Conservation (phyloP, 169 alveolate genomes). For the Cryptosporidium baileyi region DNA sequence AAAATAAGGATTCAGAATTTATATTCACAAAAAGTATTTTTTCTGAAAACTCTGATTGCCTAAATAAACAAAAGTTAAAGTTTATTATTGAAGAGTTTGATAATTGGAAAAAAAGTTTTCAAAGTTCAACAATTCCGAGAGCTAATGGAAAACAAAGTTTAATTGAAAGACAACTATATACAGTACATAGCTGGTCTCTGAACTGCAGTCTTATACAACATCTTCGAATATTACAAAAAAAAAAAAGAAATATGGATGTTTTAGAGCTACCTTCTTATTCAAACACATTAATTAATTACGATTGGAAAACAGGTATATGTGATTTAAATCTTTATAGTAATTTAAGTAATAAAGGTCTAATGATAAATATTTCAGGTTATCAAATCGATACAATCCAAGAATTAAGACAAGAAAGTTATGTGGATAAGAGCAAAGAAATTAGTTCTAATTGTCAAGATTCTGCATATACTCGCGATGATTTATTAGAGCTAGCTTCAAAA, state of each 20-base stretch:
- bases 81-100: conserved; percentile 44
- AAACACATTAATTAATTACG: conserved; percentile 16
- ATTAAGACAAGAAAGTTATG: no score
- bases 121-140: neutral
- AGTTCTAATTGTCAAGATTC: neutral
- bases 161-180: conserved; percentile 33
- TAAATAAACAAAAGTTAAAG: neutral
- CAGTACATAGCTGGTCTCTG: conserved; percentile 25
- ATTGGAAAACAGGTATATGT: conserved; percentile 5
- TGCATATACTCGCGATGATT: neutral
- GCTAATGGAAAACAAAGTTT: conserved; percentile 17
- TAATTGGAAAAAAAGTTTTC: conserved; percentile 19
- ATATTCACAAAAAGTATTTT: neutral
- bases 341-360: neutral
- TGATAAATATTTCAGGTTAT: neutral
- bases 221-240: neutral
- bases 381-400: neutral
- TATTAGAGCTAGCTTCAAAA: conserved; percentile 33
- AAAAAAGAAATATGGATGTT: neutral
- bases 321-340: neutral
- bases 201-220: neutral
- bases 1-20: neutral
- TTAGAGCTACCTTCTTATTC: conserved; percentile 37
- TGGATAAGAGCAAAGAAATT: no score
- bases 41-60: neutral